Percentiles rank a stretch among this genome's conserved stretches.
Conservation (phyloP, 768 basidiomycete genomes). For the Leucocoprinus sp. region DNA sequence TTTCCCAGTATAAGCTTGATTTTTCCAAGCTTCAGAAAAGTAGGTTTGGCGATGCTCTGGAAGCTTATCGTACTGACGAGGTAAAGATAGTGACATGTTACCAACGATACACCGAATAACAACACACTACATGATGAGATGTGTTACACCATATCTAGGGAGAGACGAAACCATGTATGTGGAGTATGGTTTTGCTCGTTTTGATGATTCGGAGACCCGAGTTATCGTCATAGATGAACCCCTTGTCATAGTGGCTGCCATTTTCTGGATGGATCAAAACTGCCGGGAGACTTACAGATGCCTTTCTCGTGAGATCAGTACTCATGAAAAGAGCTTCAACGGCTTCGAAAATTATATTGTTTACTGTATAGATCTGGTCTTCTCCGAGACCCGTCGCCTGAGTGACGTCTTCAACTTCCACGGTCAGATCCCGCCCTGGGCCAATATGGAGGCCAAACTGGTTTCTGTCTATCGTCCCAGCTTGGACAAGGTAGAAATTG, state of each 20-base stretch:
- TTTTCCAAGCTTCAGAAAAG: constrained; percentile 36
- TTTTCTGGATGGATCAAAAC: constrained; percentile 31
- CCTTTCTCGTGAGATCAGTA: constrained; percentile 28
- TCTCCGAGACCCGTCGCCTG: constrained; percentile 21
- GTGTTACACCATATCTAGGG: constrained; percentile 29
- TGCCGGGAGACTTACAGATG: constrained; percentile 28
- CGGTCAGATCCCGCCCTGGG: constrained; percentile 24
- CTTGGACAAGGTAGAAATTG: constrained; percentile 20
- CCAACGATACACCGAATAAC: constrained; percentile 30
- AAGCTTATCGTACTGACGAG: not conserved
- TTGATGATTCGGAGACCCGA: constrained; percentile 30
- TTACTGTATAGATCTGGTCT: constrained; percentile 32
- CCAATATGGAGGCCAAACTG: constrained; percentile 27
- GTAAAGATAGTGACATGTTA: constrained; percentile 28
- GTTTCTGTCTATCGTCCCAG: constrained; percentile 24
- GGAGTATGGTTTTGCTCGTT: constrained; percentile 38
- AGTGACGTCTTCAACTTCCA: constrained; percentile 31
- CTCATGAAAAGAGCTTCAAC: constrained; percentile 21
- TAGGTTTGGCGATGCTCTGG: constrained; percentile 14
- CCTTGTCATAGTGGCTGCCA: constrained; percentile 34
- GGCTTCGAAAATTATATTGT: constrained; percentile 40
- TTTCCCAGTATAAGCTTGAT: constrained; percentile 31
- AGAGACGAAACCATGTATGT: constrained; percentile 33
- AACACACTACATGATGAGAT: constrained; percentile 34
- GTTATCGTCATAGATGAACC: constrained; percentile 35